Percentiles rank a stretch among this genome's conserved stretches.
Evolutionary conservation across 768 basidiomycete genomes (phyloP).

Genomic region (Gymnopilus junonius): DNA sequence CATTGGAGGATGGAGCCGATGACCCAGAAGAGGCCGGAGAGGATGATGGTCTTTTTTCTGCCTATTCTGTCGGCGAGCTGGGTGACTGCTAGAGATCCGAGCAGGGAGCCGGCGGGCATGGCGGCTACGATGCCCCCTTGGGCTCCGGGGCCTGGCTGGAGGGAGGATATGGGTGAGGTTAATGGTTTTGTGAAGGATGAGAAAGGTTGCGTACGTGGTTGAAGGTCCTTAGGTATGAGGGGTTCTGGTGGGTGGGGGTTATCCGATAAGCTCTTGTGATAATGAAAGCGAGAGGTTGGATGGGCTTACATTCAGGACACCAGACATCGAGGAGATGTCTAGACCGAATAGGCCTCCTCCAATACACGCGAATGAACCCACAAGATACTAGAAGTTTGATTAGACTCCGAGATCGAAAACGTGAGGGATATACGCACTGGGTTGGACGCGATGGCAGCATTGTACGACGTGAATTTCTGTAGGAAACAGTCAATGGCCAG

Average conservation of each 20-base stretch:
- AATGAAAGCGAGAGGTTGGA: background rate
- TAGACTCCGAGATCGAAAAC: background rate
- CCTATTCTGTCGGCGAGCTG: constrained; percentile 68
- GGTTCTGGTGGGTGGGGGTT: constrained; percentile 33
- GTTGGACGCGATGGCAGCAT: constrained; percentile 36
- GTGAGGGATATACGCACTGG: constrained; percentile 2
- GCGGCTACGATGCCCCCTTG: constrained; percentile 80
- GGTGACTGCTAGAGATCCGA: constrained; percentile 67
- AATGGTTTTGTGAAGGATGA: background rate
- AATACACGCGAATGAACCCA: constrained; percentile 82
- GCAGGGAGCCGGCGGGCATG: constrained; percentile 77
- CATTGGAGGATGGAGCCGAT: constrained; percentile 76
- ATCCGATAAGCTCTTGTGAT: background rate
- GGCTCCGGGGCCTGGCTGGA: constrained; percentile 51
- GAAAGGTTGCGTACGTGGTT: constrained; percentile 29
- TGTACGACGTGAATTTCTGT: constrained; percentile 27
- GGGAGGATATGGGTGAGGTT: background rate
- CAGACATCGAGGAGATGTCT: constrained; percentile 86
- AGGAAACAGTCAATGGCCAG: too few relatives aligned
- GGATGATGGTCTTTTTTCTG: constrained; percentile 67
- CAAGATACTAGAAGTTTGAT: constrained; percentile 56
- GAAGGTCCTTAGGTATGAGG: constrained; percentile 41
- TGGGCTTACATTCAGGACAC: constrained; percentile 53
- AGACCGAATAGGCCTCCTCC: constrained; percentile 80
- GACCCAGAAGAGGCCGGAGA: constrained; percentile 73